phyloP scores from a whole-genome alignment of 83 land plant species.

The Thuja plicata region DNA sequence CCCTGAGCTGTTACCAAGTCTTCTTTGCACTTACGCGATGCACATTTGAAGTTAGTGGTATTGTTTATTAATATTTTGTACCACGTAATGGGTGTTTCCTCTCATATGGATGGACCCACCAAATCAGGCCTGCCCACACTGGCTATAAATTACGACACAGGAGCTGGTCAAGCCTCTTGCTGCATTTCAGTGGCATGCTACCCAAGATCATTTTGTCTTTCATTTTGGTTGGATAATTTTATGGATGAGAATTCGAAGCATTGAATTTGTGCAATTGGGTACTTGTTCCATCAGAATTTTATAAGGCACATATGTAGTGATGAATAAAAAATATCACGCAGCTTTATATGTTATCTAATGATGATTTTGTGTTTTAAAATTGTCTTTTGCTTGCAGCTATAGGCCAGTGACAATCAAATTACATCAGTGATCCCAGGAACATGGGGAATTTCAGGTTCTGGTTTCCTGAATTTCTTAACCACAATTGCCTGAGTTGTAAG shows the following conservation, averaged over 20 bases:
- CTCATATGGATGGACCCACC: background rate
- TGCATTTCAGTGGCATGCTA: background rate
- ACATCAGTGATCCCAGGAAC: slow-evolving; percentile 37
- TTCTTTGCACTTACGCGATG: background rate
- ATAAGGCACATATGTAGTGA: background rate
- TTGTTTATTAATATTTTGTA: background rate
- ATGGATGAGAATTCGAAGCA: background rate
- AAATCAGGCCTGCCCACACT: background rate
- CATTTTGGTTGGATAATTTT: background rate
- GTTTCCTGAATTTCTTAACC: slow-evolving; percentile 61
- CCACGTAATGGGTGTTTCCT: background rate
- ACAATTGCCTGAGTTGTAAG: slow-evolving; percentile 83
- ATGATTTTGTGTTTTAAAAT: background rate
- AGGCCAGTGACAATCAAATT: background rate
- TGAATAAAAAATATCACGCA: background rate
- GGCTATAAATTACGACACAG: background rate
- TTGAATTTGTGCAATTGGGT: background rate
- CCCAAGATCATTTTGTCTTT: background rate
- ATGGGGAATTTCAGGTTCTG: slow-evolving; percentile 40
- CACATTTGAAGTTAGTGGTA: background rate
- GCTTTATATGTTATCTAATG: background rate
- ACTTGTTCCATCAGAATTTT: background rate
- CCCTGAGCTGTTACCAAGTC: background rate
- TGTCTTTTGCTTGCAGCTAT: background rate
- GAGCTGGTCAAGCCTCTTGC: background rate